Evolutionary conservation across 441 rosid species (phyloP), one percentile per base, ranked within the genome.

Genomic region (Dalechampia spathulata): DNA sequence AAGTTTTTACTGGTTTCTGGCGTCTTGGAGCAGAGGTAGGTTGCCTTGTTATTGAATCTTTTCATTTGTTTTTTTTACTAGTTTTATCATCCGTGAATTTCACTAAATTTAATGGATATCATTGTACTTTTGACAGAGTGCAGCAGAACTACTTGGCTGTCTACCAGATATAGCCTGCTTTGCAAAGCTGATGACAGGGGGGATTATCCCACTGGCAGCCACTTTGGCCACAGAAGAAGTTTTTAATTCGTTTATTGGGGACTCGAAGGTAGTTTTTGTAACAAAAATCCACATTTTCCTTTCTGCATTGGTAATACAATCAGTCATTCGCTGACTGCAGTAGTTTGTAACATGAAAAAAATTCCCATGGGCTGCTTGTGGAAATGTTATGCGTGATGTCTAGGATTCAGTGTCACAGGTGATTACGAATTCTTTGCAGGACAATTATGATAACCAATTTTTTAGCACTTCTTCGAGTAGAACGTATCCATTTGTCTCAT

Each of bases 1-100:
- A 92, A 73, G 97, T 92, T 60, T 92, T 89, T 69, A 80, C 97
- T 0, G 99, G 97, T 49, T 92, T 86, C 71, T 92, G 97, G 99
- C 96, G 97, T 52, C 78, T 92, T 52, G 99, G 99, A 62, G 80
- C 59, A 15, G 99, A 92, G 97, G 97, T 89, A 32, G 47, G 70
- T 55, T 46, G 14, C 41, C 15, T 7, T 19, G 46, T 49, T 20
- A 37, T 37, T 25, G 6, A n/a, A 69, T 48, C n/a, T 40, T 19
- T 36, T 38, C 19, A n/a, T 25, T 37, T 8, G 8, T 34, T 48
- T 38, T 52, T 36, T 23, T 7, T 25, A 28, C 42, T 44, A 30
- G 8, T 23, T 25, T 50, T 34, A 26, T 2, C 44, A 63, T 6
- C 36, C 60, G 40, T 58, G 46, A 43, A 58, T 25, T 65, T 59